These are phyloP conservation scores for Theobroma grandiflorum DNA, from an alignment of 441 rosid species.

Conservation along the genomic window DNA sequence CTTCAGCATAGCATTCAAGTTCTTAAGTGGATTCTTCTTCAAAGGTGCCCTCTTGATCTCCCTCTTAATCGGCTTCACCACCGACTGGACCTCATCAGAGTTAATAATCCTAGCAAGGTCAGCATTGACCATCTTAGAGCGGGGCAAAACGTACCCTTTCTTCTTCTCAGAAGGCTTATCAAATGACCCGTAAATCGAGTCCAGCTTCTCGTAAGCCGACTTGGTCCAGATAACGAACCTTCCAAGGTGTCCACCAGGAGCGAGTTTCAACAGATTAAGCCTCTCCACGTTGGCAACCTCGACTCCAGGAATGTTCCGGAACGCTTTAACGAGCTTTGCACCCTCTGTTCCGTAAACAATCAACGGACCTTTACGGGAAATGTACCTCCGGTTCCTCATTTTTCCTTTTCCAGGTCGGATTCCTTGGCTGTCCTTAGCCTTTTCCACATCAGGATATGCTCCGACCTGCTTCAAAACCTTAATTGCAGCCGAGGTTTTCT, in stretches of 20 bases:
- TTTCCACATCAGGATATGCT: slow-evolving; percentile 82
- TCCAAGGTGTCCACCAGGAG: slow-evolving; percentile 97
- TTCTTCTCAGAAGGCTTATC: slow-evolving; percentile 88
- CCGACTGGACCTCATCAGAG: slow-evolving; percentile 96
- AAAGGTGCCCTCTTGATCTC: slow-evolving; percentile 76
- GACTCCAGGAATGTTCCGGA: slow-evolving; percentile 89
- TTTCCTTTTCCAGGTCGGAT: slow-evolving; percentile 93
- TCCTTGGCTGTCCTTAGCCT: slow-evolving; percentile 83
- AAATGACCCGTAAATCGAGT: slow-evolving; percentile 80
- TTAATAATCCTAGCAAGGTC: slow-evolving; percentile 92
- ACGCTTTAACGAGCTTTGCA: slow-evolving; percentile 83
- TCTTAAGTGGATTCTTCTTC: slow-evolving; percentile 97
- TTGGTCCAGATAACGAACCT: slow-evolving; percentile 96
- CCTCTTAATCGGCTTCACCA: slow-evolving; percentile 80
- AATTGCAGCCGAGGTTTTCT: slow-evolving; percentile 85
- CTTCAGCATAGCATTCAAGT: slow-evolving; percentile 76
- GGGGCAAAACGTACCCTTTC: slow-evolving; percentile 85
- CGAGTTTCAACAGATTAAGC: slow-evolving; percentile 79
- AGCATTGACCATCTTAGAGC: slow-evolving; percentile 92
- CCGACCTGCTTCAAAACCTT: slow-evolving; percentile 83
- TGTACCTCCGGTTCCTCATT: slow-evolving; percentile 86
- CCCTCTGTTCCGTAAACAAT: slow-evolving; percentile 87
- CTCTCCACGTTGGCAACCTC: slow-evolving; percentile 89
- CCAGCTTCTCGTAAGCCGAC: slow-evolving; percentile 91
- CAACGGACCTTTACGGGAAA: slow-evolving; percentile 89